phyloP scores from a whole-genome alignment of 1,139 yeast genomes.

The Diutina scorzettiae region DNA sequence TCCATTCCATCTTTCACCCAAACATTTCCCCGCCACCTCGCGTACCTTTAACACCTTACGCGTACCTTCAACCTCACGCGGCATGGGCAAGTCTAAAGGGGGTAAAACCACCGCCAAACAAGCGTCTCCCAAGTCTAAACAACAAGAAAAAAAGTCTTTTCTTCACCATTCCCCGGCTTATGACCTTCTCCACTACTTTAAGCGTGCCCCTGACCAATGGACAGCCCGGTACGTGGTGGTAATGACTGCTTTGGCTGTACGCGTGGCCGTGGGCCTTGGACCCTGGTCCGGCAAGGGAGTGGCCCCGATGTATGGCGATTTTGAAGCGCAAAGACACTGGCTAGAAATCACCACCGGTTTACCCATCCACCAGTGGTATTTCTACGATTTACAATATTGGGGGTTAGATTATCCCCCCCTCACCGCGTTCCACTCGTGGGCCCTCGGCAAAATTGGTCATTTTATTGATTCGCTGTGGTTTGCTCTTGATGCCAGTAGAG shows the following conservation, averaged over 20 bases:
- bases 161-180: slow-evolving; percentile 18
- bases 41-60: too few species aligned
- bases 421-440: slow-evolving; percentile 86
- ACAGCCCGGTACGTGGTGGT: slow-evolving; percentile 71
- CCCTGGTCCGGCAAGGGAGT: slow-evolving; percentile 61
- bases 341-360: slow-evolving; percentile 76
- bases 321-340: slow-evolving; percentile 98
- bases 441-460: slow-evolving; percentile 63
- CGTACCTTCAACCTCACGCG: too few species aligned
- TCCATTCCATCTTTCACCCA: too few species aligned
- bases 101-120: too few species aligned
- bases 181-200: slow-evolving; percentile 29
- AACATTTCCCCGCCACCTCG: too few species aligned
- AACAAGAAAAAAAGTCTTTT: neutral
- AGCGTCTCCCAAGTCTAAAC: too few species aligned
- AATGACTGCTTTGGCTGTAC: slow-evolving; percentile 59
- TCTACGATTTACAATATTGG: slow-evolving; percentile 85
- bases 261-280: slow-evolving; percentile 85
- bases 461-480: slow-evolving; percentile 65
- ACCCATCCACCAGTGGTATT: slow-evolving; percentile 76
- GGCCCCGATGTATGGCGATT: slow-evolving; percentile 85
- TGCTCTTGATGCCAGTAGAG: slow-evolving; percentile 58
- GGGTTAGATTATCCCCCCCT: slow-evolving; percentile 96
- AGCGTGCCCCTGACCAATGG: slow-evolving; percentile 76
- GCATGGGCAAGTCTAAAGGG: too few species aligned